phyloP scores from a whole-genome alignment of 148 eudicot species.

The Rhododendron griersonianum region DNA sequence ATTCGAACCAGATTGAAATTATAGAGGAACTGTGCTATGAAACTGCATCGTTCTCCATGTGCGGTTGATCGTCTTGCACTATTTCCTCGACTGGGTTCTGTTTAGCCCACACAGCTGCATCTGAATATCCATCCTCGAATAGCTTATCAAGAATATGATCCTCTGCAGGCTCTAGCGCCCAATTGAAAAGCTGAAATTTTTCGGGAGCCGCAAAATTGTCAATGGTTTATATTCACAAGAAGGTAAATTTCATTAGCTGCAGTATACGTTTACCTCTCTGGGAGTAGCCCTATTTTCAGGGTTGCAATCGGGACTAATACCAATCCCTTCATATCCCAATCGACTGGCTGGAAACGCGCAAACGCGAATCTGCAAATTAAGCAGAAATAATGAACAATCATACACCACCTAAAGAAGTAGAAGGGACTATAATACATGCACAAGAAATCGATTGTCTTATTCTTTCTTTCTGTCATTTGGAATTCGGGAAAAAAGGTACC shows the following conservation, averaged over 20 bases:
- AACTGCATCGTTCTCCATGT: slow-evolving; percentile 4
- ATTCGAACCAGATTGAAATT: neutral
- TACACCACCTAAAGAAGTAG: neutral
- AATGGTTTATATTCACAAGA: slow-evolving; percentile 1
- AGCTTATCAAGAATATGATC: slow-evolving; percentile 75
- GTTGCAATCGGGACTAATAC: slow-evolving; percentile 94
- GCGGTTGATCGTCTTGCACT: slow-evolving; percentile 36
- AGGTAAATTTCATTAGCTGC: neutral
- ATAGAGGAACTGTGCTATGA: neutral
- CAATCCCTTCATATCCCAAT: slow-evolving; percentile 77
- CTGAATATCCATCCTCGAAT: slow-evolving; percentile 71
- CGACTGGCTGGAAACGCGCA: slow-evolving; percentile 85
- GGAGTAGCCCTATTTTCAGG: slow-evolving; percentile 71
- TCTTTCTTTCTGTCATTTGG: neutral
- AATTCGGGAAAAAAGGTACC: neutral
- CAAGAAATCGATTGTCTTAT: neutral
- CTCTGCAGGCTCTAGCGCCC: slow-evolving; percentile 96
- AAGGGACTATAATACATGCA: neutral
- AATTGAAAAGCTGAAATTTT: slow-evolving; percentile 65
- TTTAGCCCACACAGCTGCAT: slow-evolving; percentile 84
- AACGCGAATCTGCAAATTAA: slow-evolving; percentile 62
- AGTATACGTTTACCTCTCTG: slow-evolving; percentile 61
- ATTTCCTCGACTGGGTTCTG: slow-evolving; percentile 57
- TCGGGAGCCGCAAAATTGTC: neutral
- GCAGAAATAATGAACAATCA: slow-evolving; percentile 5